phyloP scores from a whole-genome alignment of 495 filamentous ascomycete genomes.

The Gamarada debralockiae region DNA sequence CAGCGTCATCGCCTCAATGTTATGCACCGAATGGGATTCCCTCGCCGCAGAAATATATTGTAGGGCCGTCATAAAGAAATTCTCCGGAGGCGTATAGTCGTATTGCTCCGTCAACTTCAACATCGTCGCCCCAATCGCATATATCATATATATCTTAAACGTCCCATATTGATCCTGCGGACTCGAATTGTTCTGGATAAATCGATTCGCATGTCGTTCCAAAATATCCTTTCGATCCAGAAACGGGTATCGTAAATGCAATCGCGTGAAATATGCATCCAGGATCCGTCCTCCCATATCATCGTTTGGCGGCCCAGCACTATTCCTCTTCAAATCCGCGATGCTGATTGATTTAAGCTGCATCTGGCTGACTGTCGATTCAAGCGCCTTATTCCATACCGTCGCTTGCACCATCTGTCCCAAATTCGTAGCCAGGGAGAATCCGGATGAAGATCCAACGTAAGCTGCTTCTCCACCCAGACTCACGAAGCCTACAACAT shows the following conservation, averaged over 20 bases:
- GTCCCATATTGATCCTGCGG: conserved; percentile 41
- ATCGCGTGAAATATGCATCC: conserved; percentile 40
- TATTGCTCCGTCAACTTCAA: conserved; percentile 46
- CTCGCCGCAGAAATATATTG: conserved; percentile 48
- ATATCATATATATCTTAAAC: conserved; percentile 49
- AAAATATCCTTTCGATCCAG: conserved; percentile 42
- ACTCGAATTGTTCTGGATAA: conserved; percentile 36
- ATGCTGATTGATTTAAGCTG: conserved; percentile 29
- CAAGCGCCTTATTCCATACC: conserved; percentile 47
- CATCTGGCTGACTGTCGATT: conserved; percentile 31
- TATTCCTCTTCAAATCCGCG: conserved; percentile 38
- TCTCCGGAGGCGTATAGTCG: conserved; percentile 41
- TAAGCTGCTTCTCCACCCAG: conserved; percentile 48
- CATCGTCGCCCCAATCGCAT: conserved; percentile 48
- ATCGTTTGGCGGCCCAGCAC: conserved; percentile 44
- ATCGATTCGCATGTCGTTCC: conserved; percentile 41
- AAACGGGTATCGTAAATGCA: conserved; percentile 49
- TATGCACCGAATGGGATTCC: conserved; percentile 46
- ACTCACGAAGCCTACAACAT: conserved; percentile 48
- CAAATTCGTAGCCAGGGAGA: conserved; percentile 44
- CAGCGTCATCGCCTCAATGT: conserved; percentile 53
- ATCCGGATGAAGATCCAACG: conserved; percentile 49
- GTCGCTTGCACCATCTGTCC: conserved; percentile 52
- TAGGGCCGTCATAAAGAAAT: conserved; percentile 45
- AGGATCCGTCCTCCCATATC: conserved; percentile 43